Base-by-base conservation (phyloP, 192 early-diverging fungal species). In the Pilaira anomala region DNA sequence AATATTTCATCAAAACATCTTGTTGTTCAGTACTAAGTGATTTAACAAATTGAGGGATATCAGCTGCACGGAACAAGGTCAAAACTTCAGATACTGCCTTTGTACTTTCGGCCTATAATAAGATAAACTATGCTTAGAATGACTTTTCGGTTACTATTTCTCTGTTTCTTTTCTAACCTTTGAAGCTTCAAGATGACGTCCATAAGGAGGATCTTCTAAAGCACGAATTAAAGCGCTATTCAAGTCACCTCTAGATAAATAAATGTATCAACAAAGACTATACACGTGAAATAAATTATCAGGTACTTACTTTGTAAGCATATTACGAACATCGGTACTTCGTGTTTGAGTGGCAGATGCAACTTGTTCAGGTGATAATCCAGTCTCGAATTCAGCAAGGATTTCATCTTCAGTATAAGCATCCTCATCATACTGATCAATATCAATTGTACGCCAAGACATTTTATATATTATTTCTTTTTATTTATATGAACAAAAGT, bases 1-100 rank as follows among this genome's bases (percentile, higher is more conserved):
- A 79, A 75, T 95, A 98, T 76, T 93, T 96, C 74, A 95, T 85
- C 71, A 98, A 69, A 7, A 86, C 77, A 72, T 96, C 94, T 53
- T 89, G 76, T 33, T 90, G 81, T 14, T 84, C 82, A 1, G 73
- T 67, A 0, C 67, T 39, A 62, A 97, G 77, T 8, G 62, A 30
- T 63, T 87, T 83, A 42, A 93, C 74, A 46, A 91, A 68, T 21
- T 60, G 44, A 25, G 80, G 54, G 33, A 93, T 85, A 50, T 97
- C 94, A 24, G 83, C 73, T 12, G 85, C 71, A 60, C 87, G 81
- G 50, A 85, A 84, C n/a, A 86, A 82, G 51, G 76, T 77, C 41
- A 98, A 73, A 1, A 93, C 88, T 28, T 94, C 92, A 73, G 91
- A 85, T 1, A 98, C 93, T 9, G 84, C 78, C 72, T 83, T 83